Evolutionary conservation across 345 rosid species (phyloP), one percentile per base, ranked within the genome.

Genomic region (Ricinus communis): DNA sequence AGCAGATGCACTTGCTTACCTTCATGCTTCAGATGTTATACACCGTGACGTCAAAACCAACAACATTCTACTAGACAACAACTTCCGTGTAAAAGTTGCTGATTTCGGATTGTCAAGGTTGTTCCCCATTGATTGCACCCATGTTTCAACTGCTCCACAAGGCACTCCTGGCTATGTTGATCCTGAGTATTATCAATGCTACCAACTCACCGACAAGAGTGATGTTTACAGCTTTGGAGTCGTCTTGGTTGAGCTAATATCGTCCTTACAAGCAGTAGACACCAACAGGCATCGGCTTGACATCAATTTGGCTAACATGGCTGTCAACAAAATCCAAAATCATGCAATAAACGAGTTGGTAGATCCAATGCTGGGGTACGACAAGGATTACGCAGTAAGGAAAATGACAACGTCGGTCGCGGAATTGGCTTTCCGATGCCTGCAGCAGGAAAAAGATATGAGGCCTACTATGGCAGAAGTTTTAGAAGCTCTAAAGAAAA

Each of bases 91-190:
- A 19, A 93, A 93, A 76, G 98, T 93, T 14, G 98, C 98, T 4
- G 98, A 93, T 83, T 93, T 93, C 43, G 98, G 98, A 10, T 77
- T 93, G n/a, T 93, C 98, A 0, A 65, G 98, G 30, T 66, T 91
- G 71, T 91, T 90, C 70, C 96, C 97, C 0, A 81, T 1, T 10
- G 85, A 90, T 77, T 93, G 81, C 53, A 93, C 91, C 3, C 98
- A 93, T 55, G 87, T 93, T 3, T 93, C 98, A 5, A 93, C 98
- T 0, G 94, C 89, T 60, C 98, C 98, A 1, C 98, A 93, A 72
- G 98, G 98, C 54, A 93, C 98, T 0, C 98, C 96, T 0, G 98
- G 98, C 33, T 93, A 93, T 12, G 90, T 93, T 16, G 98, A 93
- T 67, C 98, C 98, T 0, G 93, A 89, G 69, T 91, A 93, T 25